These are phyloP conservation scores for Panicum hallii DNA, from an alignment of 202 grass and related monocot genomes.

Conservation along the genomic window DNA sequence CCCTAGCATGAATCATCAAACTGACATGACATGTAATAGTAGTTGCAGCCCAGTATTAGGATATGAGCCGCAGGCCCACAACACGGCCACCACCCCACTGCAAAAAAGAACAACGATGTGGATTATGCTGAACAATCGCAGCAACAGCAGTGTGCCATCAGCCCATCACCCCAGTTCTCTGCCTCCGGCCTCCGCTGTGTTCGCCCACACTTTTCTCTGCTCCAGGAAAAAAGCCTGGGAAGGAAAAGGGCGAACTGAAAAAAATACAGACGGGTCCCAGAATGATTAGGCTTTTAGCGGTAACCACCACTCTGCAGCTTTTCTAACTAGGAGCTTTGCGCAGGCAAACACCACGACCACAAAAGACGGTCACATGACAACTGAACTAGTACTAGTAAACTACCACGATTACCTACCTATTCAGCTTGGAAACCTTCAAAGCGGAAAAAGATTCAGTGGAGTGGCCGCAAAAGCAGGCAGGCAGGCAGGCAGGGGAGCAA, in stretches of 20 bases:
- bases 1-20: not conserved
- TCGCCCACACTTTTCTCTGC: not conserved
- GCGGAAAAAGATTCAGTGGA: slow-evolving; percentile 19
- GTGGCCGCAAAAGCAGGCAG: not conserved
- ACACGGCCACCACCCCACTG: not conserved
- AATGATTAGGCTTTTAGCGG: not conserved
- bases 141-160: not conserved
- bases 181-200: not conserved
- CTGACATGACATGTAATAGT: not conserved
- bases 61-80: not conserved
- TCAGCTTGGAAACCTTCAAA: slow-evolving; percentile 2
- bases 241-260: not conserved
- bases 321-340: slow-evolving; percentile 12
- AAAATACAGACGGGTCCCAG: not conserved
- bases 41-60: not conserved
- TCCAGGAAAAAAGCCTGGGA: not conserved
- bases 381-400: not conserved
- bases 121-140: not conserved
- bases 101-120: not conserved
- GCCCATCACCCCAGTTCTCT: not conserved
- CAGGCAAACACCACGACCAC: slow-evolving; percentile 6
- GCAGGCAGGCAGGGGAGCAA: slow-evolving; percentile 12
- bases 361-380: not conserved
- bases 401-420: not conserved
- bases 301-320: slow-evolving; percentile 25